phyloP scores from a whole-genome alignment of 75 land plant species.

The Larix kaempferi region DNA sequence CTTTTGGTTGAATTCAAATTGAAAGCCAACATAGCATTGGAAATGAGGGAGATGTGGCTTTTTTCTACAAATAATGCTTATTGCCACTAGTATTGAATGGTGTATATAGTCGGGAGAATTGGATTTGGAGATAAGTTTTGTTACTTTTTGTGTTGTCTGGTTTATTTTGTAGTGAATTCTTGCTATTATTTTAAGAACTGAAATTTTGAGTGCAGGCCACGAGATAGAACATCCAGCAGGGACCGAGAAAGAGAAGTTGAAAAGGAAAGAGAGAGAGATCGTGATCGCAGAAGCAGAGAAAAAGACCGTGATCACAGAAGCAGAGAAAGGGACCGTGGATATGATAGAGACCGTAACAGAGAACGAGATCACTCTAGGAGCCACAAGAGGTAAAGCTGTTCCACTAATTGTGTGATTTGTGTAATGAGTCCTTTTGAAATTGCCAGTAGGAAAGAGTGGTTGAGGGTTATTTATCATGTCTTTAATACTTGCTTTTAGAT shows the following conservation, averaged over 20 bases:
- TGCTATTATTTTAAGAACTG: background rate
- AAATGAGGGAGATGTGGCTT: too few species aligned
- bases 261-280: slow-evolving; percentile 5
- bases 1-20: too few species aligned
- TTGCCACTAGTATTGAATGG: background rate
- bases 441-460: background rate
- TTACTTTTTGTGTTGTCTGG: background rate
- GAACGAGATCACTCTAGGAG: slow-evolving; percentile 2
- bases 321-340: slow-evolving; percentile 5
- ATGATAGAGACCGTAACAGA: slow-evolving; percentile 6
- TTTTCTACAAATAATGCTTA: background rate
- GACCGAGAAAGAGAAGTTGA: slow-evolving; percentile 1
- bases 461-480: background rate
- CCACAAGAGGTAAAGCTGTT: slow-evolving; percentile 1
- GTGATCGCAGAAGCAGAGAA: background rate
- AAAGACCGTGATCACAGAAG: background rate
- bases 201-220: background rate
- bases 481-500: background rate
- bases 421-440: background rate
- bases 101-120: background rate
- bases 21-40: too few species aligned
- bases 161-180: background rate
- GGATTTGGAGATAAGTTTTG: background rate
- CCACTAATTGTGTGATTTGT: background rate
- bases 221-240: background rate